Conservation (phyloP, 495 filamentous ascomycete genomes). For the Peziza echinospora region DNA sequence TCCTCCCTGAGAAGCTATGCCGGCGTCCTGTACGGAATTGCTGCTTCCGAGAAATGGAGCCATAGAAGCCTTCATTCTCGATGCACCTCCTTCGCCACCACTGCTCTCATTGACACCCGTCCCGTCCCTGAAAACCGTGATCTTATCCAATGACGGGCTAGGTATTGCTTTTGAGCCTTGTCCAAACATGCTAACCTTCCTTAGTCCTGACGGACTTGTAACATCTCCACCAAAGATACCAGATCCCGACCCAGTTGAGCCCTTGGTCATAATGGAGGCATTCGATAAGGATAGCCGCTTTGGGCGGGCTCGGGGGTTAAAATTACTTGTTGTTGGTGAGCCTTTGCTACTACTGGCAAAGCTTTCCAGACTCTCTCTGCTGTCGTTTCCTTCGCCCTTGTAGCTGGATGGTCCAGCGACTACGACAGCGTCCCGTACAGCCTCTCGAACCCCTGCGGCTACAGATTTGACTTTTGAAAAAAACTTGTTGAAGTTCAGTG, state of each 20-base stretch:
- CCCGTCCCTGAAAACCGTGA: slow-evolving; percentile 14
- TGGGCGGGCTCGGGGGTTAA: slow-evolving; percentile 4
- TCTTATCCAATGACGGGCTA: slow-evolving; percentile 12
- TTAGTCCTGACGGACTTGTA: slow-evolving; percentile 11
- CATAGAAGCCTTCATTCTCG: too few relatives aligned
- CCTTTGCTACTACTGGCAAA: slow-evolving; percentile 7
- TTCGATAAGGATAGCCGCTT: slow-evolving; percentile 6
- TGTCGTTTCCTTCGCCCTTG: slow-evolving; percentile 6
- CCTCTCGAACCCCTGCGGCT: slow-evolving; percentile 14
- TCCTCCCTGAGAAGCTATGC: too few relatives aligned
- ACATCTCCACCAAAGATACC: slow-evolving; percentile 9
- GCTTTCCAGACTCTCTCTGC: slow-evolving; percentile 14
- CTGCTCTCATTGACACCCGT: not conserved
- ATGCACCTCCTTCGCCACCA: not conserved
- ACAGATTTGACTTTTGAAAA: slow-evolving; percentile 20
- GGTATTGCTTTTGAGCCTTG: slow-evolving; percentile 9
- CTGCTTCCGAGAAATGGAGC: too few relatives aligned
- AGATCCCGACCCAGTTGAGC: slow-evolving; percentile 10
- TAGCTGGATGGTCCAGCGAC: slow-evolving; percentile 1
- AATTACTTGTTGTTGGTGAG: slow-evolving; percentile 9
- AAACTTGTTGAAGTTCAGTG: slow-evolving; percentile 12
- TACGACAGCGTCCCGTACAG: slow-evolving; percentile 10
- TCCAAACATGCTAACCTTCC: slow-evolving; percentile 14
- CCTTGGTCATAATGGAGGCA: slow-evolving; percentile 10
- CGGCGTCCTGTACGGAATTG: too few relatives aligned